phyloP scores from a whole-genome alignment of 257 asterid species.

The Scutellaria galericulata region DNA sequence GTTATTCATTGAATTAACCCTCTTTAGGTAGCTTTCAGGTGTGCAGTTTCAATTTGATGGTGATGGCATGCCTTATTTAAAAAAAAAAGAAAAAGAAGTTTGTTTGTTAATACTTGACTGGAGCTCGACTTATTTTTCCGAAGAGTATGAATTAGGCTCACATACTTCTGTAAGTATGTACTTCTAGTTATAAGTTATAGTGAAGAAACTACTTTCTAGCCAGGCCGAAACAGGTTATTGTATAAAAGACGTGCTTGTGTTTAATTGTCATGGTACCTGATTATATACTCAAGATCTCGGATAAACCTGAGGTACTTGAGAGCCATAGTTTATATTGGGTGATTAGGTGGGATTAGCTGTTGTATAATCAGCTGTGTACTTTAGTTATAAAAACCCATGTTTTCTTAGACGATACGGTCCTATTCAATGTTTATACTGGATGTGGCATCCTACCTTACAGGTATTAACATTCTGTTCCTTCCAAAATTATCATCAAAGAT shows the following conservation, averaged over 20 bases:
- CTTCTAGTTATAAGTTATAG: constrained; percentile 1
- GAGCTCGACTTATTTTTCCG: constrained; percentile 21
- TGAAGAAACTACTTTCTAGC: neutral
- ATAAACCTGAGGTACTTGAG: constrained; percentile 22
- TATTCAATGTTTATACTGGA: constrained; percentile 2
- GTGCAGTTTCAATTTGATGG: constrained; percentile 16
- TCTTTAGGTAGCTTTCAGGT: constrained; percentile 15
- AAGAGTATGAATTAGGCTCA: neutral
- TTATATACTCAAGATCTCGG: constrained; percentile 1
- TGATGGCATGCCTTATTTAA: neutral
- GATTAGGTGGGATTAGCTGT: neutral
- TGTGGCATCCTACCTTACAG: neutral
- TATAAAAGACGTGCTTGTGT: neutral
- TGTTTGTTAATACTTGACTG: neutral
- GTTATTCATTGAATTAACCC: neutral
- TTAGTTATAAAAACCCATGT: neutral
- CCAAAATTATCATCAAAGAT: neutral
- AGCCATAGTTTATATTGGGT: constrained; percentile 3
- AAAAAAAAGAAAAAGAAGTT: neutral
- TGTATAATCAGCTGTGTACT: neutral
- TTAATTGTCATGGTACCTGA: neutral
- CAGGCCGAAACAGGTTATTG: neutral
- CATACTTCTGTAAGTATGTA: neutral
- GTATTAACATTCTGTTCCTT: neutral
- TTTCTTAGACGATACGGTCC: constrained; percentile 9